A percentile compares a stretch with the other conserved stretches of the same genome.
Conservation (phyloP, 768 basidiomycete genomes). For the Naganishia friedmannii region DNA sequence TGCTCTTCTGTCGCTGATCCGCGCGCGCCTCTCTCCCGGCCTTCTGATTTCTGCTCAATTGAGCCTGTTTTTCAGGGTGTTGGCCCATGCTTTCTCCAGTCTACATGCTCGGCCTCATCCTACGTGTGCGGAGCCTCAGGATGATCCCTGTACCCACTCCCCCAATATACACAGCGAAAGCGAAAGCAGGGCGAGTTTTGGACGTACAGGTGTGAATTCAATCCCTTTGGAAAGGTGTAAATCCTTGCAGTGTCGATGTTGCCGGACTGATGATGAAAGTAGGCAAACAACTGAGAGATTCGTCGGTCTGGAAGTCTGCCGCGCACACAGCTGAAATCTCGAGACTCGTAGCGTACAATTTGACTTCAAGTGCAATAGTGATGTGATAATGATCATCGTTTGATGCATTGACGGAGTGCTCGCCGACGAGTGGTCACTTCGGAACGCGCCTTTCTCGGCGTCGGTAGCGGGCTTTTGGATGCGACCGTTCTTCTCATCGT, state of each 20-base stretch:
- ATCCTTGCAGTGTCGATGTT: not conserved
- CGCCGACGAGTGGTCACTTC: not conserved
- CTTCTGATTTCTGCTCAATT: not conserved
- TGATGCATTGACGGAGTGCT: not conserved
- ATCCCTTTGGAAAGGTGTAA: slow-evolving; percentile 7
- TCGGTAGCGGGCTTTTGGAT: not conserved
- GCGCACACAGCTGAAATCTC: not conserved
- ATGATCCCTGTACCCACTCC: not conserved
- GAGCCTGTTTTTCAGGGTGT: not conserved
- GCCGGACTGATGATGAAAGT: too few species aligned
- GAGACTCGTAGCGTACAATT: not conserved
- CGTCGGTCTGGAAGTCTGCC: not conserved
- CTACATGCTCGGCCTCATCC: not conserved
- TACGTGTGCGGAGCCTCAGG: not conserved
- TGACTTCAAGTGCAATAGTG: not conserved
- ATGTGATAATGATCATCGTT: slow-evolving; percentile 5
- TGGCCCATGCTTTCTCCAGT: not conserved
- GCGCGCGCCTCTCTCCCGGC: slow-evolving; percentile 12
- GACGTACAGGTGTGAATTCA: slow-evolving; percentile 4
- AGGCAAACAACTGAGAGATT: not conserved
- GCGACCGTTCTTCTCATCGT: not conserved
- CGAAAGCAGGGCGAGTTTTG: not conserved
- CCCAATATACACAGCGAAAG: not conserved
- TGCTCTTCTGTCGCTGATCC: not conserved
- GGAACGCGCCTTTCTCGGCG: slow-evolving; percentile 19